Conservation (phyloP, 148 eudicot species). For the Silene conica region DNA sequence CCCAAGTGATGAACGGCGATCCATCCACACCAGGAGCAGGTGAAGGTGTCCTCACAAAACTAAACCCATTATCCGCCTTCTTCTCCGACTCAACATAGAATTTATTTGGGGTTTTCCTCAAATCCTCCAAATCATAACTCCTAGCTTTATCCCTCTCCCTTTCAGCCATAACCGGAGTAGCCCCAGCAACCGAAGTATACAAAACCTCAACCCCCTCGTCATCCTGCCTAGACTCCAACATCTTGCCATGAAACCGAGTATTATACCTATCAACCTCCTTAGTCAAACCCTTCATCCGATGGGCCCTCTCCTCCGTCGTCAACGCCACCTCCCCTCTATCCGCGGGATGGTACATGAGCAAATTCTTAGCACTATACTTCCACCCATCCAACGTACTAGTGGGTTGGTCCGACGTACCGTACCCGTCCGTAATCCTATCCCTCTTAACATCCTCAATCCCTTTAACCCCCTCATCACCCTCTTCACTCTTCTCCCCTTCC, state of each 20-base stretch:
- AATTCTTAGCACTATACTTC: constrained; percentile 76
- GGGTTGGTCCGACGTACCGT: constrained; percentile 83
- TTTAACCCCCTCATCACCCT: constrained; percentile 24
- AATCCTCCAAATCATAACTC: constrained; percentile 87
- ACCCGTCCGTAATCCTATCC: constrained; percentile 83
- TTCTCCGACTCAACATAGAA: constrained; percentile 72
- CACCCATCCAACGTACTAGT: constrained; percentile 66
- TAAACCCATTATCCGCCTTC: constrained; percentile 76
- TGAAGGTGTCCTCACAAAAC: constrained; percentile 74
- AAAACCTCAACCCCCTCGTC: constrained; percentile 55
- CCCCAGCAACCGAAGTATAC: constrained; percentile 60
- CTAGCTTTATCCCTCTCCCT: constrained; percentile 62
- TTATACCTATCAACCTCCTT: constrained; percentile 66
- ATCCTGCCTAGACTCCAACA: constrained; percentile 42
- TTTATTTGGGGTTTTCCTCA: constrained; percentile 72
- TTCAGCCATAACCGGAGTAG: constrained; percentile 52
- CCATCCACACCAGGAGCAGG: constrained; percentile 92
- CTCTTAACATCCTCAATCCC: constrained; percentile 62
- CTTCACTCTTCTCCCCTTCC: constrained; percentile 56
- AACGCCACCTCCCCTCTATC: constrained; percentile 70
- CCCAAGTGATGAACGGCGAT: constrained; percentile 93
- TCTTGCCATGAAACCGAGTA: constrained; percentile 77
- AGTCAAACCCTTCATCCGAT: constrained; percentile 68
- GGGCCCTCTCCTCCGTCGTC: constrained; percentile 60
- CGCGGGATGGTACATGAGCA: constrained; percentile 89